Evolutionary conservation across 2,329 filamentous ascomycete genomes (phyloP).

Genomic region (Metarhizium humberi): DNA sequence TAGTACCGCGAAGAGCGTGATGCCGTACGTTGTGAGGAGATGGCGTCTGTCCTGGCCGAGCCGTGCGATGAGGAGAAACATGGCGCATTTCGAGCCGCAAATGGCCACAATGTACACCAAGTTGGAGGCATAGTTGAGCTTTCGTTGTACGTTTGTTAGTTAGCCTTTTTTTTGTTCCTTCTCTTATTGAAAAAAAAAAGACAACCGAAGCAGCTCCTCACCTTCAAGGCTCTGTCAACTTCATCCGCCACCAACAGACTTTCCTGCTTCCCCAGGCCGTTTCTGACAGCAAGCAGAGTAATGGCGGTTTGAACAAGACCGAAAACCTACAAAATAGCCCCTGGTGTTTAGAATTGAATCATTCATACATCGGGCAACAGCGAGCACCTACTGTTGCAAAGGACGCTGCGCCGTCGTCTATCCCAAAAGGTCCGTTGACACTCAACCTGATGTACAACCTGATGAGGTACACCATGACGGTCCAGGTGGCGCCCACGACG

Average conservation of each 20-base stretch:
- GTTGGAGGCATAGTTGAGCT: constrained; percentile 8
- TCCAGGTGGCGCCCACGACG: constrained; percentile 10
- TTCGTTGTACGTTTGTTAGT: background rate
- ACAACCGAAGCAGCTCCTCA: background rate
- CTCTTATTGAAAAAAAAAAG: too few relatives aligned
- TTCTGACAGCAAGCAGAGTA: constrained; percentile 5
- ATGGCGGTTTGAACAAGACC: constrained; percentile 6
- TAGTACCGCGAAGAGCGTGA: constrained; percentile 2
- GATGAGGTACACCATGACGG: constrained; percentile 9
- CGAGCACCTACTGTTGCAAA: constrained; percentile 8
- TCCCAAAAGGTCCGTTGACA: constrained; percentile 8
- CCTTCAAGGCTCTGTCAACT: constrained; percentile 7
- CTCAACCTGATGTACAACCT: constrained; percentile 10
- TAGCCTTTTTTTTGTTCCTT: background rate
- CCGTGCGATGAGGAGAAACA: constrained; percentile 10
- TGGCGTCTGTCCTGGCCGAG: constrained; percentile 8
- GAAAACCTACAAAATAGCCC: background rate
- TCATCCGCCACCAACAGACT: background rate
- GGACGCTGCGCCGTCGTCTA: constrained; percentile 8
- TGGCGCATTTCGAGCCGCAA: constrained; percentile 10
- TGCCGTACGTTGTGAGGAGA: constrained; percentile 4
- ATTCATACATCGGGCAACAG: too few relatives aligned
- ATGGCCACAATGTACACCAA: constrained; percentile 10
- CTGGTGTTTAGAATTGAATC: too few relatives aligned
- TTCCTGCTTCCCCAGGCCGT: constrained; percentile 8